Base-by-base conservation (phyloP, 2,329 filamentous ascomycete genomes). In the Fusarium nodosum region DNA sequence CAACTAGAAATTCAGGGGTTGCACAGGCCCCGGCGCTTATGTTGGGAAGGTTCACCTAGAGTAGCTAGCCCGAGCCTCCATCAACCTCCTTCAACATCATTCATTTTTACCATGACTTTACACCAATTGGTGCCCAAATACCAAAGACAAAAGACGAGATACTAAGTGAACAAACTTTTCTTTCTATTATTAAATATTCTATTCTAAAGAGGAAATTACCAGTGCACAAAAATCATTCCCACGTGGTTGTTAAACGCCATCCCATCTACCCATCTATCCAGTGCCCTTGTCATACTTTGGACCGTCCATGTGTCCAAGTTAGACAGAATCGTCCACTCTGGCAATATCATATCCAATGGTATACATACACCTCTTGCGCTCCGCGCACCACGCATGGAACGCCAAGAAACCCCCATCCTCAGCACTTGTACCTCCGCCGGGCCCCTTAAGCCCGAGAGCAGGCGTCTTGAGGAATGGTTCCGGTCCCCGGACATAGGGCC, bases 361-460 rank as follows among this genome's bases (percentile, higher is more conserved):
- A 50, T 79, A 80, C 76, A 82, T 76, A 55, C 81, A 82, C 53
- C 79, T 69, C 41, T 71, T 77, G 3, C 65, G 48, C 22, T 71
- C 60, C 4, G 42, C 41, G 53, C 81, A 82, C 60, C 79, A 74
- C 10, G 75, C 79, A 47, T 83, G 81, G 56, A 81, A 82, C 13
- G 77, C 78, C 56, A 76, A 48, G 31, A 80, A 66, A 13, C 72
- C 66, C 13, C 75, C 78, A 20, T 76, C 74, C 26, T 69, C 72
- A 55, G 45, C 66, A 30, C 77, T 79, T 31, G 78, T 81, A 13
- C 78, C 80, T 13, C 82, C 82, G 13, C 82, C 82, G 0, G 83
- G 83, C 16, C 79, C 79, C 10, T 73, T 74, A 15, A 83, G 76
- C 44, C 76, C 78, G 54, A 79, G 77, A 53, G 80, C 75, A 22